Conservation (phyloP, 805 yeast species). For the Metschnikowia matae region DNA sequence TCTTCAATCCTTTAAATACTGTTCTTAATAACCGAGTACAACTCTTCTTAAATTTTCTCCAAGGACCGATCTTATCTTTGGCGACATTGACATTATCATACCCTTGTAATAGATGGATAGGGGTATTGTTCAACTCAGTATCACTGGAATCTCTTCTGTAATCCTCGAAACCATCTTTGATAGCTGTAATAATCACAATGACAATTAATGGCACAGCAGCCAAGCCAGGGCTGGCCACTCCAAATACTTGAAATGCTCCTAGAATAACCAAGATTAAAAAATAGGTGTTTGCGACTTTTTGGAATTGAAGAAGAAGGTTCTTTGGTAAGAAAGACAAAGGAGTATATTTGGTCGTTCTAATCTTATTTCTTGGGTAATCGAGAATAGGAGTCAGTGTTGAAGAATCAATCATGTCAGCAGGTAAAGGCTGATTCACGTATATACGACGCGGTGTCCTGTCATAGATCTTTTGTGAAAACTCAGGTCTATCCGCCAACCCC, state of each 20-base stretch:
- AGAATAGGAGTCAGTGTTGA: slow-evolving; percentile 54
- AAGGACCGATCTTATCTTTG: slow-evolving; percentile 49
- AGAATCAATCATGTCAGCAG: slow-evolving; percentile 42
- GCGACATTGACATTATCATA: slow-evolving; percentile 55
- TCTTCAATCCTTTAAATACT: slow-evolving; percentile 19
- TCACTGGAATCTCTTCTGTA: slow-evolving; percentile 70
- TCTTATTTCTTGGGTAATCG: slow-evolving; percentile 81
- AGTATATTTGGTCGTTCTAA: slow-evolving; percentile 93
- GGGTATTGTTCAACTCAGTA: slow-evolving; percentile 66
- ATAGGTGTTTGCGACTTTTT: slow-evolving; percentile 85
- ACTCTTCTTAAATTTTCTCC: slow-evolving; percentile 68
- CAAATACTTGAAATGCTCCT: slow-evolving; percentile 75
- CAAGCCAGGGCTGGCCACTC: slow-evolving; percentile 74
- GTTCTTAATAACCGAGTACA: slow-evolving; percentile 33
- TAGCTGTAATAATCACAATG: slow-evolving; percentile 68
- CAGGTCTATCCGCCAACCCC: slow-evolving; percentile 27
- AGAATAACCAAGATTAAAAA: slow-evolving; percentile 75
- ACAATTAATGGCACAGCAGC: slow-evolving; percentile 77
- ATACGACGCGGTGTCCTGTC: slow-evolving; percentile 39
- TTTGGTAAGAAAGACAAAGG: slow-evolving; percentile 87
- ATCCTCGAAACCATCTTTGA: slow-evolving; percentile 79
- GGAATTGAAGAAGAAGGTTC: slow-evolving; percentile 64
- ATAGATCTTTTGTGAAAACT: slow-evolving; percentile 36
- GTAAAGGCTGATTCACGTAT: slow-evolving; percentile 48
- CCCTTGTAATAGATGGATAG: slow-evolving; percentile 54